Evolutionary conservation across 2,329 filamentous ascomycete species (phyloP).

Genomic region (Fusarium denticulatum): DNA sequence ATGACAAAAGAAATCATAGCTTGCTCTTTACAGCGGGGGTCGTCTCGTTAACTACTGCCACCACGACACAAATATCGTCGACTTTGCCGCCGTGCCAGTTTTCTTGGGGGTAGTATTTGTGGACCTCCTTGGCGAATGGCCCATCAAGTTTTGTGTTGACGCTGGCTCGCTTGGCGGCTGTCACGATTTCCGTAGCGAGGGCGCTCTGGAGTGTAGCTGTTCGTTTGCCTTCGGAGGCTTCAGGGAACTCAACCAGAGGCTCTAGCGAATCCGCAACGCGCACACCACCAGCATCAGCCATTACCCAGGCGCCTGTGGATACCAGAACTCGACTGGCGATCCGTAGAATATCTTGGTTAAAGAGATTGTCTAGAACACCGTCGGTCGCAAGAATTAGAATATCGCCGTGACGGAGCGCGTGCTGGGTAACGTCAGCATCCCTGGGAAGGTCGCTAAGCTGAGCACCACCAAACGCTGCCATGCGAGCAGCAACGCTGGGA

Average conservation of each 20-base stretch:
- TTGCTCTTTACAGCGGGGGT: constrained; percentile 45
- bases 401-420: constrained; percentile 86
- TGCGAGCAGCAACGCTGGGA: constrained; percentile 78
- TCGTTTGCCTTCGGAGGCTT: constrained; percentile 43
- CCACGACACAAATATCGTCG: constrained; percentile 92
- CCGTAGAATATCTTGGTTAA: constrained; percentile 86
- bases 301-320: constrained; percentile 76
- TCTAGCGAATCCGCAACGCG: constrained; percentile 70
- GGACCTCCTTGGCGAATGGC: constrained; percentile 94
- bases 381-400: constrained; percentile 94
- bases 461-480: constrained; percentile 83
- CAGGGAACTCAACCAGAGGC: constrained; percentile 48
- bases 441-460: constrained; percentile 85
- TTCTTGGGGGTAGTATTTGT: constrained; percentile 86
- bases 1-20: constrained; percentile 41
- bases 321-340: constrained; percentile 83
- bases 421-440: constrained; percentile 82
- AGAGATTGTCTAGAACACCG: constrained; percentile 95
- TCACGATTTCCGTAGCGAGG: constrained; percentile 81
- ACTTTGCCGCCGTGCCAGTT: constrained; percentile 92
- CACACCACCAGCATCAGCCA: constrained; percentile 67
- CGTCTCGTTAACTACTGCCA: constrained; percentile 79
- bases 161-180: constrained; percentile 86
- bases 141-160: constrained; percentile 84
- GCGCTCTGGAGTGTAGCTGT: constrained; percentile 74